Evolutionary conservation across 345 rosid species (phyloP).

Genomic region (Salix caprea): DNA sequence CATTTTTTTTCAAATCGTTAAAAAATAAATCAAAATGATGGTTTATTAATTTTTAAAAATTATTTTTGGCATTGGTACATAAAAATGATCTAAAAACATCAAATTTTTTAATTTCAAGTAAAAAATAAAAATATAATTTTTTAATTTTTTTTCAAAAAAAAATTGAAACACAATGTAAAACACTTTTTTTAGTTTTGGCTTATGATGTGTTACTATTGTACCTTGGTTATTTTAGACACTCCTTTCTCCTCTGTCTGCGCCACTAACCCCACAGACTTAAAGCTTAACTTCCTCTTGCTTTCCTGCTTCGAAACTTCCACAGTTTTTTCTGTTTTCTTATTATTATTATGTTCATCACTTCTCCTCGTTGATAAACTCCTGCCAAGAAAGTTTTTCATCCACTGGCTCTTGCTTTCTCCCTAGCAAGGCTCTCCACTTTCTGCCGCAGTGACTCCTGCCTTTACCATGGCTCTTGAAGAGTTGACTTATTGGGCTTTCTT

Average conservation of each 20-base stretch:
- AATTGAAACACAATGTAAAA: no score
- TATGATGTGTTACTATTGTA: constrained; percentile 16
- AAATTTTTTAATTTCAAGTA: no score
- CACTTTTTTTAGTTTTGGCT: constrained; percentile 5
- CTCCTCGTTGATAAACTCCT: constrained; percentile 15
- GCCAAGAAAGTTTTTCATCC: constrained; percentile 23
- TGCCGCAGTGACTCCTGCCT: neutral
- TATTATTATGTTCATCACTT: constrained; percentile 12
- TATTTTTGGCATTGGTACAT: no score
- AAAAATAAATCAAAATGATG: no score
- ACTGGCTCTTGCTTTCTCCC: constrained; percentile 23
- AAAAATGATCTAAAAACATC: no score
- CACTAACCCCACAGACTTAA: constrained; percentile 8
- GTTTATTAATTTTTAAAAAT: no score
- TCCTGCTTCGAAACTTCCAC: constrained; percentile 11
- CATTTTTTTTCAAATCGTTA: no score
- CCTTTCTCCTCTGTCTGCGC: constrained; percentile 19
- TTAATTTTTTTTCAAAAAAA: no score
- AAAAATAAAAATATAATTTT: no score
- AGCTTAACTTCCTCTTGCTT: constrained; percentile 23
- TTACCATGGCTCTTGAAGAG: neutral
- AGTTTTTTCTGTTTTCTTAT: constrained; percentile 5
- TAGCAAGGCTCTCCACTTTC: neutral
- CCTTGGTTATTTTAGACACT: constrained; percentile 17
- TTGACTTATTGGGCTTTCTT: neutral